Conservation (phyloP, 345 rosid species). For the Eucalyptus camaldulensis region DNA sequence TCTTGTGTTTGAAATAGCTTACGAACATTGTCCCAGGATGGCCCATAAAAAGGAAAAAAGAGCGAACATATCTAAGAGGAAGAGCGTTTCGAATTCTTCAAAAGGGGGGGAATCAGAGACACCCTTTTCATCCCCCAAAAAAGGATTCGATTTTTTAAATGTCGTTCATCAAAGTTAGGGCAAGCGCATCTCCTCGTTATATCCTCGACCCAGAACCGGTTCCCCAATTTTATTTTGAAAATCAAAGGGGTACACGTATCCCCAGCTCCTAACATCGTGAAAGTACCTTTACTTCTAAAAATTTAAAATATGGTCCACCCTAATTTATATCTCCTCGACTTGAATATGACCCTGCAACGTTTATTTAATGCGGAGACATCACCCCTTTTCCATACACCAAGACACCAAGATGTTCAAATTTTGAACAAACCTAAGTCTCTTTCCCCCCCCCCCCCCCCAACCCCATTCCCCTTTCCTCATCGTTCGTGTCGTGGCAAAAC, state of each 20-base stretch:
- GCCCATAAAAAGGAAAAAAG: not conserved
- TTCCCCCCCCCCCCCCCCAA: not conserved
- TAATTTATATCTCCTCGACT: not conserved
- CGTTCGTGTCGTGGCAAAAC: not conserved
- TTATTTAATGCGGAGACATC: not conserved
- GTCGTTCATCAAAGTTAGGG: not conserved
- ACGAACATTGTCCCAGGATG: not conserved
- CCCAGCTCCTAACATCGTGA: not conserved
- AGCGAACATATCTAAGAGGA: not conserved
- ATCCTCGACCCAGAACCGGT: not conserved
- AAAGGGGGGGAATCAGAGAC: not conserved
- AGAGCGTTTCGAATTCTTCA: not conserved
- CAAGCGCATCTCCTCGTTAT: not conserved
- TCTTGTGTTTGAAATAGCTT: not conserved
- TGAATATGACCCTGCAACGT: not conserved
- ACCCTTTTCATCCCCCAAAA: not conserved
- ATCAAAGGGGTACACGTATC: not conserved
- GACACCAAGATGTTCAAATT: not conserved
- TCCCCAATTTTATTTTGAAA: not conserved
- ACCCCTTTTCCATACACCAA: not conserved
- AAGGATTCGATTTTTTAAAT: not conserved
- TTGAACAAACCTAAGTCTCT: not conserved
- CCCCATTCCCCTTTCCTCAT: not conserved
- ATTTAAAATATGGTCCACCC: not conserved
- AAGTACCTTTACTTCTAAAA: not conserved